A percentile compares a stretch with the other conserved stretches of the same genome.
These are phyloP conservation scores for Stephania japonica DNA, from an alignment of 164 flowering plant genomes.

Conservation along the genomic window DNA sequence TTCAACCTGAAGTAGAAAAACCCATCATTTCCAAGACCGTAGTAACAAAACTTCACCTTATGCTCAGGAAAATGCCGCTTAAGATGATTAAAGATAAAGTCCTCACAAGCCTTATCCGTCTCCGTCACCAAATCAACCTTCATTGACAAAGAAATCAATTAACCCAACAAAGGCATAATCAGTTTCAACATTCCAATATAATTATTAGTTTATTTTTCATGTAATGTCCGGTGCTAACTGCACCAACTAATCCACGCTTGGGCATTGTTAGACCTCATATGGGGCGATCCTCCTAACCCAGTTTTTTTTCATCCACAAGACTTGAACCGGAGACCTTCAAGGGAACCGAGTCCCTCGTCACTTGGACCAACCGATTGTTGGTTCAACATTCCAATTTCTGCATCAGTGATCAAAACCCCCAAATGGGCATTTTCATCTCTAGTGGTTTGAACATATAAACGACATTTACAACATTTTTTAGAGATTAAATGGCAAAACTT, in stretches of 20 bases:
- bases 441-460: not conserved
- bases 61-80: slow-evolving; percentile 66
- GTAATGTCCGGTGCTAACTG: no score
- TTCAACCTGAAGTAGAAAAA: not conserved
- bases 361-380: no score
- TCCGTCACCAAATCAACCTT: slow-evolving; percentile 99
- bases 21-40: not conserved
- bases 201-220: no score
- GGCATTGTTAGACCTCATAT: no score
- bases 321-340: no score
- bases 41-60: slow-evolving; percentile 40
- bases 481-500: not conserved
- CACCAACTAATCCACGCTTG: no score
- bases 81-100: slow-evolving; percentile 71
- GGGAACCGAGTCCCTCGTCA: no score
- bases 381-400: not conserved
- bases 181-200: no score
- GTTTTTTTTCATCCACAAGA: no score
- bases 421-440: not conserved
- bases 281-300: no score
- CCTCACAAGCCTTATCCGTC: slow-evolving; percentile 96
- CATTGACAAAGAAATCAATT: slow-evolving; percentile 1
- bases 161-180: not conserved
- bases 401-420: no score
- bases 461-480: not conserved